phyloP scores from a whole-genome alignment of 2,329 filamentous ascomycete genomes.

The Sarocladium oryzae region DNA sequence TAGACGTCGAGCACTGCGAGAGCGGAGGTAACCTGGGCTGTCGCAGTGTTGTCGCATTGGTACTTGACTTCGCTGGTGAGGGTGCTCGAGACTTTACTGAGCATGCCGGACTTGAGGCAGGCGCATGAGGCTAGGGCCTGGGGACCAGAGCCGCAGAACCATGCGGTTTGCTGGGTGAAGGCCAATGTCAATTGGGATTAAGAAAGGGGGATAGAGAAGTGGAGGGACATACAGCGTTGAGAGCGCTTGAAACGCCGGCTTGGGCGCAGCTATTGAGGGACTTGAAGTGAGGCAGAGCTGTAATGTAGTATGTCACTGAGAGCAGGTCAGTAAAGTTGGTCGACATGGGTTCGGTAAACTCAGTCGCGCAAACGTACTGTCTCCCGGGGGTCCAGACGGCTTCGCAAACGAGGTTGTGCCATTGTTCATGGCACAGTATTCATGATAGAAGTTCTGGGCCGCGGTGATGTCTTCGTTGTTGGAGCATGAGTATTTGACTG shows the following conservation, averaged over 20 bases:
- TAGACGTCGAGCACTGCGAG: constrained; percentile 39
- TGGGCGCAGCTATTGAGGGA: constrained; percentile 39
- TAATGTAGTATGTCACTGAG: constrained; percentile 48
- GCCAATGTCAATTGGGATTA: background rate
- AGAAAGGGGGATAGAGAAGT: constrained; percentile 10
- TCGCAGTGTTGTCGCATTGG: constrained; percentile 36
- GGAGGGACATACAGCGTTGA: constrained; percentile 32
- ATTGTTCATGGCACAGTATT: constrained; percentile 44
- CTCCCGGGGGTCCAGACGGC: constrained; percentile 40
- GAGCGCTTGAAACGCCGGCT: constrained; percentile 33
- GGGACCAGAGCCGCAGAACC: constrained; percentile 38
- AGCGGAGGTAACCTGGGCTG: constrained; percentile 39
- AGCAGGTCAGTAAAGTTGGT: background rate
- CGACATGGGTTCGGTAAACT: constrained; percentile 10
- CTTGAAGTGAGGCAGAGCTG: constrained; percentile 40
- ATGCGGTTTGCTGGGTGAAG: constrained; percentile 21
- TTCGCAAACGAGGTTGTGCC: constrained; percentile 43
- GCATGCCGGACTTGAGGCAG: constrained; percentile 44
- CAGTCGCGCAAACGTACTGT: constrained; percentile 31
- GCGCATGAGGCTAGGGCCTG: constrained; percentile 45
- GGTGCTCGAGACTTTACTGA: constrained; percentile 31
- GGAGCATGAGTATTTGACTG: constrained; percentile 37
- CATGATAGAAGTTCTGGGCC: constrained; percentile 42
- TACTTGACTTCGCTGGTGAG: constrained; percentile 39
- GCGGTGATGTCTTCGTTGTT: constrained; percentile 39